These are phyloP conservation scores for Clavaria fumosa DNA, from an alignment of 768 basidiomycete genomes.

Conservation along the genomic window DNA sequence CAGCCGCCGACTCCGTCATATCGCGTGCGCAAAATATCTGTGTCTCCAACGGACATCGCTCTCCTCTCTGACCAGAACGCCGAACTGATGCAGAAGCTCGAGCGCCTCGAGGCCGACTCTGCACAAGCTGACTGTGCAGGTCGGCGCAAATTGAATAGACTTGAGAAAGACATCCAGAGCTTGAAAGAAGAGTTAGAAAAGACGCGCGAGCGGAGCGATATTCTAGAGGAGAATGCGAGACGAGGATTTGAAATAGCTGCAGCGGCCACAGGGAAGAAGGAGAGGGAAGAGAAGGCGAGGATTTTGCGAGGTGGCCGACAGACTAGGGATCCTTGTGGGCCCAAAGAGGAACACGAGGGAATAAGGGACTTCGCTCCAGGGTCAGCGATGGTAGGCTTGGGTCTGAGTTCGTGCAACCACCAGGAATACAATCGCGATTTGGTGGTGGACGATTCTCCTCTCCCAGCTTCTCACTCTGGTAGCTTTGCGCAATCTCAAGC, in stretches of 20 bases:
- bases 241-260: slow-evolving; percentile 26
- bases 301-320: slow-evolving; percentile 30
- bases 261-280: slow-evolving; percentile 26
- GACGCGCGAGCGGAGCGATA: slow-evolving; percentile 54
- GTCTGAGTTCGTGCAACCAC: slow-evolving; percentile 11
- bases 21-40: slow-evolving; percentile 37
- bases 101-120: slow-evolving; percentile 61
- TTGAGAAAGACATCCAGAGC: slow-evolving; percentile 69
- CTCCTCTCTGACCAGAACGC: slow-evolving; percentile 71
- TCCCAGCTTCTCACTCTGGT: background rate
- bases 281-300: slow-evolving; percentile 27
- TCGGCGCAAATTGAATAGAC: slow-evolving; percentile 46
- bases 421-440: background rate
- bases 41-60: slow-evolving; percentile 53
- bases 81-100: slow-evolving; percentile 60
- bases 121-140: slow-evolving; percentile 49
- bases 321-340: slow-evolving; percentile 26
- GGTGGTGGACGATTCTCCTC: background rate
- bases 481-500: slow-evolving; percentile 14
- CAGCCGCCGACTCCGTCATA: slow-evolving; percentile 15
- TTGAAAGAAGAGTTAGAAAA: slow-evolving; percentile 64
- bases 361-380: slow-evolving; percentile 50
- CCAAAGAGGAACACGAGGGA: slow-evolving; percentile 18
- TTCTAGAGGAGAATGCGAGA: slow-evolving; percentile 53
- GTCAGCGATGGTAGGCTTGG: slow-evolving; percentile 23